These are phyloP conservation scores for Fusarium penzigii DNA, from an alignment of 2,329 filamentous ascomycete species.

Conservation along the genomic window DNA sequence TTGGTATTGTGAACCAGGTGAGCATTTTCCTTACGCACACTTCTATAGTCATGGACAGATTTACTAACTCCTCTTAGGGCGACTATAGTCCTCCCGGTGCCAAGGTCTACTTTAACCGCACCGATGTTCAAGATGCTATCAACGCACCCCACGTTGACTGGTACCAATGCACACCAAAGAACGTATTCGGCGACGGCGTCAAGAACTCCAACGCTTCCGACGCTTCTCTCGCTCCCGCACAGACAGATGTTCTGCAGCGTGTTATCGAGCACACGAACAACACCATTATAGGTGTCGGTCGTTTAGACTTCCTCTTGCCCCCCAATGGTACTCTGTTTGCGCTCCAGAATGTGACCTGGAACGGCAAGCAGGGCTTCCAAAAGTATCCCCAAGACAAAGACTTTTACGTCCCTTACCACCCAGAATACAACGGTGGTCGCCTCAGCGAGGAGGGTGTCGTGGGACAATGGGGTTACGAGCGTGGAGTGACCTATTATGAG, in stretches of 20 bases:
- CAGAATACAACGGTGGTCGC: slow-evolving; percentile 43
- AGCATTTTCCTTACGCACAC: rapidly evolving
- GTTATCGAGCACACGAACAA: slow-evolving; percentile 36
- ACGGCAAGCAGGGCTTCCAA: slow-evolving; percentile 70
- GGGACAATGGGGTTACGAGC: slow-evolving; percentile 70
- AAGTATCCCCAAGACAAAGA: slow-evolving; percentile 45
- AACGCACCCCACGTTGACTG: slow-evolving; percentile 54
- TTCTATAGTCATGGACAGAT: rapidly evolving
- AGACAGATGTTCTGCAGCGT: slow-evolving; percentile 25
- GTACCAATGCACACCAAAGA: slow-evolving; percentile 27
- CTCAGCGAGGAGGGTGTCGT: slow-evolving; percentile 65
- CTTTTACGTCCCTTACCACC: slow-evolving; percentile 67
- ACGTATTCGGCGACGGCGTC: slow-evolving; percentile 28
- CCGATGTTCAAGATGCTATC: slow-evolving; percentile 68
- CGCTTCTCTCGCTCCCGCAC: slow-evolving; percentile 16
- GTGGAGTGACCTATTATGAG: slow-evolving; percentile 71
- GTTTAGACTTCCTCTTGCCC: slow-evolving; percentile 63
- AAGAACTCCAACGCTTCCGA: slow-evolving; percentile 18
- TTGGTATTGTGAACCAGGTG: slow-evolving; percentile 64
- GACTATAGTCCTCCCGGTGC: slow-evolving; percentile 64
- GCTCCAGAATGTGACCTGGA: slow-evolving; percentile 81
- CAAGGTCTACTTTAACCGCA: slow-evolving; percentile 68
- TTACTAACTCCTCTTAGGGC: slow-evolving; percentile 33
- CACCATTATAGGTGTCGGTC: slow-evolving; percentile 32
- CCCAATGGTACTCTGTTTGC: slow-evolving; percentile 70